A percentile compares a stretch with the other conserved stretches of the same genome.
Conservation (phyloP, 768 basidiomycete genomes). For the Suillus tomentosus region DNA sequence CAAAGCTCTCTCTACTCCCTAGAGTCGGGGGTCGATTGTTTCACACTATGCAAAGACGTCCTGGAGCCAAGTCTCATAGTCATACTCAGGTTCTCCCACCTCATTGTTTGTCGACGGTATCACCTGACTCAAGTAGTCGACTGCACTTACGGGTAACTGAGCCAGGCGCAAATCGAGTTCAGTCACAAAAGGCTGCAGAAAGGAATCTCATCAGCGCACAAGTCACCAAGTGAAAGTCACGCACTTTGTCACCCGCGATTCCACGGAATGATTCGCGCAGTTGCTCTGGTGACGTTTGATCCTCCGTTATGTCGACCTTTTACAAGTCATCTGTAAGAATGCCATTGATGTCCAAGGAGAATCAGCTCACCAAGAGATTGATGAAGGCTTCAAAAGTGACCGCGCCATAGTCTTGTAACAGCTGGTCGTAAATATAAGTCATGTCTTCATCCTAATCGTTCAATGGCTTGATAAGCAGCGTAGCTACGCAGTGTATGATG, state of each 20-base stretch:
- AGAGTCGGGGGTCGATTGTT: background rate
- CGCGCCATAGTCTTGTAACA: constrained; percentile 80
- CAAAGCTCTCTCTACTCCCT: too few relatives aligned
- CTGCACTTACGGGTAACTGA: constrained; percentile 69
- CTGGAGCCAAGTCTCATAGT: constrained; percentile 83
- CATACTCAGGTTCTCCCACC: constrained; percentile 67
- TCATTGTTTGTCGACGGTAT: constrained; percentile 66
- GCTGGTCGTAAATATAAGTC: constrained; percentile 78
- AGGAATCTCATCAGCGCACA: constrained; percentile 7
- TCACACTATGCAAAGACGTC: constrained; percentile 65
- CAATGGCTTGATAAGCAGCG: constrained; percentile 3
- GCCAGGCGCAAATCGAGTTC: constrained; percentile 90
- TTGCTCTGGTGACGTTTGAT: constrained; percentile 91
- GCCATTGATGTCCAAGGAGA: constrained; percentile 5
- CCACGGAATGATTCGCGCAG: constrained; percentile 92
- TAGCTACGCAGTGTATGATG: background rate
- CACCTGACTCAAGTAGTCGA: constrained; percentile 80
- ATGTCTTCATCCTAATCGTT: constrained; percentile 77
- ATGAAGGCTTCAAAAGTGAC: constrained; percentile 94
- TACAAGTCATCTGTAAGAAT: constrained; percentile 6
- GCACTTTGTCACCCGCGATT: constrained; percentile 86
- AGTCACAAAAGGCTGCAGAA: constrained; percentile 80
- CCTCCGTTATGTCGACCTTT: constrained; percentile 94
- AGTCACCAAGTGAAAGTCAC: constrained; percentile 16
- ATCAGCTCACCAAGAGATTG: constrained; percentile 72